phyloP scores from a whole-genome alignment of 2,329 filamentous ascomycete genomes.

The Leptographium wingfieldii region DNA sequence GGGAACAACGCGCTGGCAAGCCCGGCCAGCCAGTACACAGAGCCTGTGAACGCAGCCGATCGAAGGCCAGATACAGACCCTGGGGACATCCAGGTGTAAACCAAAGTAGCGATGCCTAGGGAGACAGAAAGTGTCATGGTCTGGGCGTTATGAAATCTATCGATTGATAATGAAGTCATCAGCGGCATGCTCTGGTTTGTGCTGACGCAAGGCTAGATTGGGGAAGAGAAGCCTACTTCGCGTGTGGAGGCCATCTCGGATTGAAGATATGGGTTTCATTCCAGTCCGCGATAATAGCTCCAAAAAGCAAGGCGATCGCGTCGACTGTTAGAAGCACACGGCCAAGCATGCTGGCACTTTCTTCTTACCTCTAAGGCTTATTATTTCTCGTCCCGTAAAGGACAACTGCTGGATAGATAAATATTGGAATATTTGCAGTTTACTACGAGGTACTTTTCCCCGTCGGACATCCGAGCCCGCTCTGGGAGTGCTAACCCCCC shows the following conservation, averaged over 20 bases:
- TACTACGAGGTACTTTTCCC: too few relatives aligned
- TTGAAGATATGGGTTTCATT: slow-evolving; percentile 30
- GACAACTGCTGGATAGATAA: background rate
- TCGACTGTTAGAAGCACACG: slow-evolving; percentile 28
- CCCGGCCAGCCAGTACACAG: slow-evolving; percentile 29
- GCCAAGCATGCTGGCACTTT: slow-evolving; percentile 19
- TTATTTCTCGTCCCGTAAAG: background rate
- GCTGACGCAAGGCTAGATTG: background rate
- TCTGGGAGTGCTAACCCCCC: too few relatives aligned
- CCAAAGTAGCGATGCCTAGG: slow-evolving; percentile 26
- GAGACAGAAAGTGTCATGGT: slow-evolving; percentile 27
- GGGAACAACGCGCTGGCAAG: slow-evolving; percentile 24
- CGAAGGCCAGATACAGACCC: slow-evolving; percentile 14
- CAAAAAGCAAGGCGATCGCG: slow-evolving; percentile 23
- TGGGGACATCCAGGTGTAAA: slow-evolving; percentile 22
- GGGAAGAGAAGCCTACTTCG: slow-evolving; percentile 21
- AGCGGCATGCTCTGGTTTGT: background rate
- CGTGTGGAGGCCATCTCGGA: slow-evolving; percentile 31
- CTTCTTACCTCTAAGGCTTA: background rate
- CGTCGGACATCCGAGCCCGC: too few relatives aligned
- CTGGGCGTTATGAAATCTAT: slow-evolving; percentile 29
- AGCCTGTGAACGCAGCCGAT: slow-evolving; percentile 23
- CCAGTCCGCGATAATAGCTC: slow-evolving; percentile 26
- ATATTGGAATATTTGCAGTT: background rate
- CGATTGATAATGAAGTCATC: background rate